Conservation (phyloP, 352 stramenopile species). For the Phytophthora lateralis region DNA sequence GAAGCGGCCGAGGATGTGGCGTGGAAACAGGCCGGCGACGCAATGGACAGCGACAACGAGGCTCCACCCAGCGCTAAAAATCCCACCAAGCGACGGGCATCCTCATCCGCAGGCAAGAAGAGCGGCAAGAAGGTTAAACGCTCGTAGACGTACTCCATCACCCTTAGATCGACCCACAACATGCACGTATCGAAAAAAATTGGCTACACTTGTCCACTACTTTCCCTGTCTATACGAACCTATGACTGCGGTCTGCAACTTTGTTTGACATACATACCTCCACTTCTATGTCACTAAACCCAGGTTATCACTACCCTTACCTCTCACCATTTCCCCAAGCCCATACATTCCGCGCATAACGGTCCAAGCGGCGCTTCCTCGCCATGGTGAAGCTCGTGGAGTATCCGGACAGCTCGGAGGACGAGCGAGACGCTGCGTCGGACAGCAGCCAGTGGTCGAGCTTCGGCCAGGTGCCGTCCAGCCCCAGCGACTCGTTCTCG, state of each 20-base stretch:
- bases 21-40: conserved; percentile 62
- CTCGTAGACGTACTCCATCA: conserved; percentile 23
- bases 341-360: neutral
- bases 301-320: neutral
- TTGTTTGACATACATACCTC: neutral
- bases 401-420: conserved; percentile 60
- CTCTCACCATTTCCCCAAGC: neutral
- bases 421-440: conserved; percentile 26
- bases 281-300: conserved; percentile 14
- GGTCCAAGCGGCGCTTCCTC: conserved; percentile 18
- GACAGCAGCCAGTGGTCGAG: conserved; percentile 38
- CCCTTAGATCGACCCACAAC: conserved; percentile 3
- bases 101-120: conserved; percentile 29
- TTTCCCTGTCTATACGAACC: conserved; percentile 16
- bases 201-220: neutral
- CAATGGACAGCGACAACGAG: conserved; percentile 61
- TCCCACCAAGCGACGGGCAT: conserved; percentile 39
- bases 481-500: conserved; percentile 35
- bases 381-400: conserved; percentile 50
- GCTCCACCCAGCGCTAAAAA: conserved; percentile 15
- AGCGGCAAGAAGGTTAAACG: conserved; percentile 44
- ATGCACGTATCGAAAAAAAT: conserved; percentile 14
- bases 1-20: conserved; percentile 68
- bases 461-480: conserved; percentile 36
- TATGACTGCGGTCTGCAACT: conserved; percentile 1